A percentile compares a stretch with the other conserved stretches of the same genome.
Evolutionary conservation across 225 moss, liverwort and hornwort species (phyloP).

Genomic region (Ulota crispa): DNA sequence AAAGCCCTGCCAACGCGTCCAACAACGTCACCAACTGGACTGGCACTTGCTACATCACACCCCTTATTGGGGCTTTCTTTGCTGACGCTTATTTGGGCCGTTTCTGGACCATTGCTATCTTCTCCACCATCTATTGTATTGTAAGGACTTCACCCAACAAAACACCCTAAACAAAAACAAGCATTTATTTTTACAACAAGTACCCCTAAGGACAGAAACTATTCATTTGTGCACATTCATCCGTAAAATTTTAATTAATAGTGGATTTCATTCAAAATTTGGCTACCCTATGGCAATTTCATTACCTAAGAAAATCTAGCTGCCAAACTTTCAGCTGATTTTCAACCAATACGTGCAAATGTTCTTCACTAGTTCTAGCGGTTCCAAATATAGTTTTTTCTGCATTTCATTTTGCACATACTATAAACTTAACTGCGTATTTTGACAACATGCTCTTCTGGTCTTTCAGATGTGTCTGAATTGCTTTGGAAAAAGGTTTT

Average conservation of each 20-base stretch:
- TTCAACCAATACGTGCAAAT: background rate
- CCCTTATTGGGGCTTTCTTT: constrained; percentile 85
- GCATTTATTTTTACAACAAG: too few relatives aligned
- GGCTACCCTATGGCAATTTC: too few relatives aligned
- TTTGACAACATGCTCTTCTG: background rate
- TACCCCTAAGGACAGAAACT: too few relatives aligned
- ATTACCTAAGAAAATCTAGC: too few relatives aligned
- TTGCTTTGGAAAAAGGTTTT: background rate
- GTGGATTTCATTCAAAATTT: too few relatives aligned
- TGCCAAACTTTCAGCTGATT: too few relatives aligned
- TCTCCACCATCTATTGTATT: constrained; percentile 68
- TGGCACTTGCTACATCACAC: constrained; percentile 94
- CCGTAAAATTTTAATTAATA: too few relatives aligned
- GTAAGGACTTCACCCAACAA: constrained; percentile 29
- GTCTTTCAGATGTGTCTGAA: background rate
- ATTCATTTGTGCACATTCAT: too few relatives aligned
- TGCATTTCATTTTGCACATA: background rate
- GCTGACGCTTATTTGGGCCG: constrained; percentile 80
- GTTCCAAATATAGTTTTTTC: background rate
- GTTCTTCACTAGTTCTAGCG: background rate
- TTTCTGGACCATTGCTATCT: constrained; percentile 82
- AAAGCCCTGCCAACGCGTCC: constrained; percentile 46
- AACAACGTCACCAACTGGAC: constrained; percentile 94
- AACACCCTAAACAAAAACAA: too few relatives aligned
- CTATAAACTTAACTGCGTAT: background rate